These are phyloP conservation scores for Talaromyces funiculosus DNA, from an alignment of 2,329 filamentous ascomycete genomes.

Conservation along the genomic window DNA sequence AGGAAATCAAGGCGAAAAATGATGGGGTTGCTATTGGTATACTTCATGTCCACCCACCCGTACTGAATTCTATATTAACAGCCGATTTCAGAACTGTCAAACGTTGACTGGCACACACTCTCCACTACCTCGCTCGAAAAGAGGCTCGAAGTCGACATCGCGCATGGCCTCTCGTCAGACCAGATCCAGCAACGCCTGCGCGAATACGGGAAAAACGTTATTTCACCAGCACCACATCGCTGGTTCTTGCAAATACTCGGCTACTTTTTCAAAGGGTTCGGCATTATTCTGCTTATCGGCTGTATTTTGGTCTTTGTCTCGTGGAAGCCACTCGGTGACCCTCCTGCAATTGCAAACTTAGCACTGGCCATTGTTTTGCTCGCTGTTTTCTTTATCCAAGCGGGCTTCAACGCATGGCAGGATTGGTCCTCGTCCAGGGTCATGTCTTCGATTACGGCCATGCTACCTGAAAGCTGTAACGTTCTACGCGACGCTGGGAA, in stretches of 20 bases:
- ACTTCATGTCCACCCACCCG: not conserved
- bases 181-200: constrained; percentile 51
- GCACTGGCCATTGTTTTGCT: constrained; percentile 68
- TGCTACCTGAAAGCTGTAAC: constrained; percentile 69
- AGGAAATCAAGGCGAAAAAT: constrained; percentile 40
- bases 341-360: constrained; percentile 63
- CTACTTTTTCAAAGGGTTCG: constrained; percentile 76
- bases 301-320: constrained; percentile 68
- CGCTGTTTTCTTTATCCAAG: constrained; percentile 64
- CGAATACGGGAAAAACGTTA: constrained; percentile 62
- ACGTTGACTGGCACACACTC: constrained; percentile 64
- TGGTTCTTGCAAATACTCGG: constrained; percentile 54
- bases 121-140: constrained; percentile 53
- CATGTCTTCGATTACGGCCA: constrained; percentile 73
- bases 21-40: constrained; percentile 41
- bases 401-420: constrained; percentile 63
- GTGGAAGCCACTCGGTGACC: constrained; percentile 68
- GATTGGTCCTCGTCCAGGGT: constrained; percentile 72
- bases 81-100: constrained; percentile 46
- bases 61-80: not conserved
- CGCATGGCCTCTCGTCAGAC: constrained; percentile 55
- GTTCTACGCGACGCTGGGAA: constrained; percentile 55
- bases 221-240: constrained; percentile 59
- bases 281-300: constrained; percentile 62
- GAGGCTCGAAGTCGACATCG: constrained; percentile 53